Conservation (phyloP, 176 grass and related monocot species). For the Bolboschoenus planiculmis region DNA sequence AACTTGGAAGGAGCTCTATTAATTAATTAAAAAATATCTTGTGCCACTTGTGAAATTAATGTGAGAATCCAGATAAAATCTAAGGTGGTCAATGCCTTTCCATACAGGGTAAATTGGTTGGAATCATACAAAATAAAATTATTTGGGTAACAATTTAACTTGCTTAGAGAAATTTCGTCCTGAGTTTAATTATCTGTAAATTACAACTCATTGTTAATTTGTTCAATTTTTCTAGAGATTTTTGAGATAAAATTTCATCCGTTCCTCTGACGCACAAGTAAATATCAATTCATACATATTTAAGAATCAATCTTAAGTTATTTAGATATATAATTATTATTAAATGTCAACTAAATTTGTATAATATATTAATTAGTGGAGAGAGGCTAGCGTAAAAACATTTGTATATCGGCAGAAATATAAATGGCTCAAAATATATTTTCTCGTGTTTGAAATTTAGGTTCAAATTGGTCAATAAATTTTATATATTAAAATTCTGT, state of each 20-base stretch:
- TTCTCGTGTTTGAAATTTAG: too few relatives aligned
- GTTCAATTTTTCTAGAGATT: not conserved
- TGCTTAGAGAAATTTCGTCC: not conserved
- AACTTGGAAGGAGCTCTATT: too few relatives aligned
- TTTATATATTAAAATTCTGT: too few relatives aligned
- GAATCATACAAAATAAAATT: too few relatives aligned
- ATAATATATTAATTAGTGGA: too few relatives aligned
- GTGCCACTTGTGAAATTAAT: not conserved
- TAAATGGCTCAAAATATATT: too few relatives aligned
- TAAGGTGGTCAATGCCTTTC: not conserved
- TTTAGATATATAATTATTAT: too few relatives aligned
- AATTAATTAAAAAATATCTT: not conserved
- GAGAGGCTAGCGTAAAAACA: too few relatives aligned
- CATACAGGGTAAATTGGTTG: not conserved
- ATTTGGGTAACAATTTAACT: not conserved
- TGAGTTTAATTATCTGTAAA: not conserved
- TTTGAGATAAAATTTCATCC: not conserved
- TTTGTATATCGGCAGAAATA: too few relatives aligned
- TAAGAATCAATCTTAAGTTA: not conserved
- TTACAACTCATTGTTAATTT: not conserved
- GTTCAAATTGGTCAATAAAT: too few relatives aligned
- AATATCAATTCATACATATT: not conserved
- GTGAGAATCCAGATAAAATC: not conserved
- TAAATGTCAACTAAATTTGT: too few relatives aligned
- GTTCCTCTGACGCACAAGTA: not conserved